Conservation (phyloP, 148 eudicot species). For the Camellia sinensis region DNA sequence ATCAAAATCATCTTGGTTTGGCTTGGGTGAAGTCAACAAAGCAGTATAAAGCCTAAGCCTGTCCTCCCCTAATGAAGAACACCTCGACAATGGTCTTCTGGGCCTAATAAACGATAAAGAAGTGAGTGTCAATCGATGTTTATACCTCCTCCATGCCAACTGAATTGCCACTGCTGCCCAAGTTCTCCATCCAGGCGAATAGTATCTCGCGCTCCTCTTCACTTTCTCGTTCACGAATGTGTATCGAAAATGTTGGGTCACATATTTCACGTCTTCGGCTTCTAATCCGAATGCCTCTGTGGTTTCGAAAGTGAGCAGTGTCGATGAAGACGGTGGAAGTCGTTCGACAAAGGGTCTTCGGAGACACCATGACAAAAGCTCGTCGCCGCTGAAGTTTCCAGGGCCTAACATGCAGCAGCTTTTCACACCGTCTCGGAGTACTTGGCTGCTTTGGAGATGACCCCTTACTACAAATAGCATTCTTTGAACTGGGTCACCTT, state of each 20-base stretch:
- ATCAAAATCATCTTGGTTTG: slow-evolving; percentile 90
- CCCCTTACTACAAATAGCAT: slow-evolving; percentile 92
- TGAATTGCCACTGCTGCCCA: slow-evolving; percentile 97
- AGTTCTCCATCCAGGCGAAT: slow-evolving; percentile 96
- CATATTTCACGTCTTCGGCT: slow-evolving; percentile 79
- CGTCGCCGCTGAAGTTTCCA: slow-evolving; percentile 91
- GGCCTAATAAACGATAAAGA: slow-evolving; percentile 95
- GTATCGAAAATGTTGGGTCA: slow-evolving; percentile 87
- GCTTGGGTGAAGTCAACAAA: slow-evolving; percentile 87
- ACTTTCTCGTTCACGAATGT: slow-evolving; percentile 85
- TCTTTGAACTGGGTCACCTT: slow-evolving; percentile 88
- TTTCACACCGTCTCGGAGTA: slow-evolving; percentile 68
- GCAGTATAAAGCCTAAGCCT: slow-evolving; percentile 86
- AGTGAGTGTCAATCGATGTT: slow-evolving; percentile 69
- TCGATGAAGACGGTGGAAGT: slow-evolving; percentile 79
- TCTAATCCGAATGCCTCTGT: slow-evolving; percentile 92
- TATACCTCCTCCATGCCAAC: slow-evolving; percentile 88
- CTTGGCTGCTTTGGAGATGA: slow-evolving; percentile 84
- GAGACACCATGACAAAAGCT: slow-evolving; percentile 89
- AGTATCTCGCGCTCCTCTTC: slow-evolving; percentile 85
- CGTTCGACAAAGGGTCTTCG: slow-evolving; percentile 71
- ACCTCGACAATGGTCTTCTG: slow-evolving; percentile 79
- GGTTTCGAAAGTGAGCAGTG: slow-evolving; percentile 74
- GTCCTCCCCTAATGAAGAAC: slow-evolving; percentile 84
- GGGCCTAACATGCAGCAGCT: slow-evolving; percentile 93